Evolutionary conservation across 495 filamentous ascomycete genomes (phyloP).

Genomic region (Hypoxylon lienhwacheense): DNA sequence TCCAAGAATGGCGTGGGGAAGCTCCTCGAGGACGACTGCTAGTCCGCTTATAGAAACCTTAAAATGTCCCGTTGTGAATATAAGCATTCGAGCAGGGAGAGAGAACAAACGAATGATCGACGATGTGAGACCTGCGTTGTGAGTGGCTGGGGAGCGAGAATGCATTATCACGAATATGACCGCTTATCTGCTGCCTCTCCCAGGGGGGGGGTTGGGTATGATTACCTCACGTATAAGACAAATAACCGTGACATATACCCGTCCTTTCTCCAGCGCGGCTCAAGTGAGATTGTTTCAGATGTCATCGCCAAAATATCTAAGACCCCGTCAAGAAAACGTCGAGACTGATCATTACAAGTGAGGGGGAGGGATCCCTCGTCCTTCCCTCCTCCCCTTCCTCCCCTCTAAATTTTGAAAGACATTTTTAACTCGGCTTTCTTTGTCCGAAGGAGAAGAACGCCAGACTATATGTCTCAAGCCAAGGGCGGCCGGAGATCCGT

Average conservation of each 20-base stretch:
- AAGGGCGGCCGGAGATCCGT: constrained; percentile 32
- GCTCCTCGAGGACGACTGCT: neutral
- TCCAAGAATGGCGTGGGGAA: constrained; percentile 11
- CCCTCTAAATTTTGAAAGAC: constrained; percentile 14
- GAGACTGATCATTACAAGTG: constrained; percentile 5
- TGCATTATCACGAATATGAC: constrained; percentile 13
- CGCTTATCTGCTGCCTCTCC: constrained; percentile 4
- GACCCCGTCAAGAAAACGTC: constrained; percentile 6
- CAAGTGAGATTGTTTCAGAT: constrained; percentile 36
- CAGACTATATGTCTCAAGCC: constrained; percentile 23
- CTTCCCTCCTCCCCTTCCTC: too few species aligned
- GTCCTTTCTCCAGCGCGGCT: constrained; percentile 36
- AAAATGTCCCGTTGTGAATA: neutral
- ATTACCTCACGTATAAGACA: too few species aligned
- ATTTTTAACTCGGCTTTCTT: constrained; percentile 25
- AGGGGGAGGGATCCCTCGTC: too few species aligned
- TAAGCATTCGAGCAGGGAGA: neutral
- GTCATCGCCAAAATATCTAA: constrained; percentile 32
- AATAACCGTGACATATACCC: constrained; percentile 37
- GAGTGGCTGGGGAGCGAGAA: constrained; percentile 9
- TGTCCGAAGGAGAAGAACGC: constrained; percentile 31
- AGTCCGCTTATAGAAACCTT: neutral
- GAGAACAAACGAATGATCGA: constrained; percentile 9
- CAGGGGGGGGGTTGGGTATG: constrained; percentile 20
- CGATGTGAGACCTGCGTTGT: constrained; percentile 9